A percentile compares a stretch with the other conserved stretches of the same genome.
These are phyloP conservation scores for Geranomyces variabilis DNA, from an alignment of 192 early-diverging fungal genomes.

Conservation along the genomic window DNA sequence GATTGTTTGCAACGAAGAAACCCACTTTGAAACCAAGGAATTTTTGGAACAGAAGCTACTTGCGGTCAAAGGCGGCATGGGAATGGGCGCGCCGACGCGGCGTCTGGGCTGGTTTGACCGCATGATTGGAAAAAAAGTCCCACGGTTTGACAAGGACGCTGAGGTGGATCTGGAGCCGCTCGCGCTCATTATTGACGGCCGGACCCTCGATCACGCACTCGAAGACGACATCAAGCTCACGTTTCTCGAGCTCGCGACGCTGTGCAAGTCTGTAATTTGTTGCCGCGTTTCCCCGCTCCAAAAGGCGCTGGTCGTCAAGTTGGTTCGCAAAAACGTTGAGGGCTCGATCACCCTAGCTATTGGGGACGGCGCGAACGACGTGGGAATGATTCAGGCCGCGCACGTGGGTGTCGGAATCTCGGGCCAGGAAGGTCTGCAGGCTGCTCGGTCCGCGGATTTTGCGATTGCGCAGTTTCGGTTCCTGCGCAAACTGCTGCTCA, in stretches of 20 bases:
- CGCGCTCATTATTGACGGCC: constrained; percentile 95
- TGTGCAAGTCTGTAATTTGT: constrained; percentile 95
- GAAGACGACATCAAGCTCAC: constrained; percentile 66
- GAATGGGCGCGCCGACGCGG: constrained; percentile 9
- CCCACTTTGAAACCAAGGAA: constrained; percentile 86
- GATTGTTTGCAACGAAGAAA: constrained; percentile 87
- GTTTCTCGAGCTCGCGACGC: constrained; percentile 87
- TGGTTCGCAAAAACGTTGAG: constrained; percentile 87
- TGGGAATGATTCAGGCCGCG: constrained; percentile 98
- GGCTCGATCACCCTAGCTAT: constrained; percentile 89
- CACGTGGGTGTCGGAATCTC: constrained; percentile 98
- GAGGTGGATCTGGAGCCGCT: constrained; percentile 58
- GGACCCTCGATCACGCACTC: constrained; percentile 87
- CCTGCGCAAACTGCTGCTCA: constrained; percentile 91
- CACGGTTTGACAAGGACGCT: constrained; percentile 48
- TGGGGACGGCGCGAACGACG: constrained; percentile 99
- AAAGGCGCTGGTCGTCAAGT: constrained; percentile 96
- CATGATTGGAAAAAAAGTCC: constrained; percentile 13
- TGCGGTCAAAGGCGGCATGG: constrained; percentile 57
- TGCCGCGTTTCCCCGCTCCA: constrained; percentile 98
- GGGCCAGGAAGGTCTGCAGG: constrained; percentile 95
- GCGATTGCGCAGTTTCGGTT: constrained; percentile 96
- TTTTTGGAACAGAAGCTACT: constrained; percentile 87
- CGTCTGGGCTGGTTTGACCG: not conserved
- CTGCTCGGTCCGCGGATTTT: constrained; percentile 94